phyloP scores from a whole-genome alignment of 768 basidiomycete genomes.

The Pleurotus platypus region DNA sequence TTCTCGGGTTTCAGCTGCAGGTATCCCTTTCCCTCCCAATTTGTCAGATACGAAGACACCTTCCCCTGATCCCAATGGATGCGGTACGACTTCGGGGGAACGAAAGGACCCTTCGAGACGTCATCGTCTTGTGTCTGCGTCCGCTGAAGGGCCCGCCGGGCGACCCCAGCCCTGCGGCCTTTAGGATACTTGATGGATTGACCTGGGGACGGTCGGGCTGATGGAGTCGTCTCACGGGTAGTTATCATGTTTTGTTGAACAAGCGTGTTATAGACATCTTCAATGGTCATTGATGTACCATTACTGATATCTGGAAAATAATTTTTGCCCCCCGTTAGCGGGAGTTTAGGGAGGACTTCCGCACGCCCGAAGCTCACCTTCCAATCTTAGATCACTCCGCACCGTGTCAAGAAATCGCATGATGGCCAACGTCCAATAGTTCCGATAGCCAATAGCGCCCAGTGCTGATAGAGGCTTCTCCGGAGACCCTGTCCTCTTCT shows the following conservation, averaged over 20 bases:
- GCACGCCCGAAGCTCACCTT: conserved; percentile 53
- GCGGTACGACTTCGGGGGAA: conserved; percentile 66
- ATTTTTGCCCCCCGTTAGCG: neutral
- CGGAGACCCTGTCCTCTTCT: conserved; percentile 84
- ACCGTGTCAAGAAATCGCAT: conserved; percentile 71
- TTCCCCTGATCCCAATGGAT: conserved; percentile 70
- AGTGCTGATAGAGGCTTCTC: conserved; percentile 94
- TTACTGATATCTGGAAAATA: conserved; percentile 65
- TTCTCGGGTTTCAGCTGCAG: conserved; percentile 74
- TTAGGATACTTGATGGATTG: conserved; percentile 74
- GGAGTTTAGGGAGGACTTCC: neutral
- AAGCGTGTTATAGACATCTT: conserved; percentile 81
- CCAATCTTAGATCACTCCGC: conserved; percentile 59
- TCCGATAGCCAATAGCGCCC: conserved; percentile 91
- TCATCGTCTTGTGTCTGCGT: conserved; percentile 47
- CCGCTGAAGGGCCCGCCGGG: conserved; percentile 61
- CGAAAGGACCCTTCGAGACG: conserved; percentile 47
- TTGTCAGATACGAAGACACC: conserved; percentile 61
- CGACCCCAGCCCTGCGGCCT: conserved; percentile 62
- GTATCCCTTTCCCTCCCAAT: conserved; percentile 79
- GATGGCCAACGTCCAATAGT: conserved; percentile 88
- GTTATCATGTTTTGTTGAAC: conserved; percentile 72
- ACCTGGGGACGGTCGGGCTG: conserved; percentile 65
- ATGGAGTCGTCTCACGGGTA: conserved; percentile 43
- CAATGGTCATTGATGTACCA: conserved; percentile 86